Percentiles rank a stretch among this genome's conserved stretches.
Conservation (phyloP, 1,284 basidiomycete genomes). For the Kalmanozyma brasiliensis region DNA sequence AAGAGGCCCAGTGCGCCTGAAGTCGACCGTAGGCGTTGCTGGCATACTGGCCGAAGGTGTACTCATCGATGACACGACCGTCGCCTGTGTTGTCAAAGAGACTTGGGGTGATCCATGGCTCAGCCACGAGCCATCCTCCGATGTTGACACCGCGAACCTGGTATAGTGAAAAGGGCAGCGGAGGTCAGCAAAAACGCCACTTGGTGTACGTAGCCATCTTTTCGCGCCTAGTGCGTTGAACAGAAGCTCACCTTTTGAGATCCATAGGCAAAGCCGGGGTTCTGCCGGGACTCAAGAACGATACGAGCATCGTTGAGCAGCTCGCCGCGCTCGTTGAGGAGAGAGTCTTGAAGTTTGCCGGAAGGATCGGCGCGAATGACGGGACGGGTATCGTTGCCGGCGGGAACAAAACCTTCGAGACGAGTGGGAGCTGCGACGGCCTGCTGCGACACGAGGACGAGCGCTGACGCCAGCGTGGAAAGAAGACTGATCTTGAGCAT, state of each 20-base stretch:
- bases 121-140: conserved; percentile 66
- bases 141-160: conserved; percentile 65
- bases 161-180: not conserved
- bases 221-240: no score
- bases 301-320: conserved; percentile 36
- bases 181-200: not conserved
- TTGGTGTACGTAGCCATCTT: no score
- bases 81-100: conserved; percentile 71
- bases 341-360: conserved; percentile 35
- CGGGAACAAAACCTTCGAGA: conserved; percentile 17
- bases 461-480: conserved; percentile 16
- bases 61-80: conserved; percentile 77
- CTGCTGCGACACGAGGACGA: conserved; percentile 22
- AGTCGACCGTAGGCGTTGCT: conserved; percentile 59
- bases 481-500: conserved; percentile 21
- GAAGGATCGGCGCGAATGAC: conserved; percentile 30
- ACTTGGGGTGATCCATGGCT: conserved; percentile 64
- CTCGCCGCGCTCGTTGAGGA: conserved; percentile 41
- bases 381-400: conserved; percentile 38
- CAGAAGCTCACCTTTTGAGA: conserved; percentile 22
- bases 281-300: conserved; percentile 38
- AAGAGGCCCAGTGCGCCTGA: conserved; percentile 79
- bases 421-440: conserved; percentile 21
- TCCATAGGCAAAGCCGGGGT: conserved; percentile 44
- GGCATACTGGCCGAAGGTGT: conserved; percentile 78